A percentile compares a stretch with the other conserved stretches of the same genome.
Conservation (phyloP, 2,329 filamentous ascomycete species). For the Botryotinia convoluta region DNA sequence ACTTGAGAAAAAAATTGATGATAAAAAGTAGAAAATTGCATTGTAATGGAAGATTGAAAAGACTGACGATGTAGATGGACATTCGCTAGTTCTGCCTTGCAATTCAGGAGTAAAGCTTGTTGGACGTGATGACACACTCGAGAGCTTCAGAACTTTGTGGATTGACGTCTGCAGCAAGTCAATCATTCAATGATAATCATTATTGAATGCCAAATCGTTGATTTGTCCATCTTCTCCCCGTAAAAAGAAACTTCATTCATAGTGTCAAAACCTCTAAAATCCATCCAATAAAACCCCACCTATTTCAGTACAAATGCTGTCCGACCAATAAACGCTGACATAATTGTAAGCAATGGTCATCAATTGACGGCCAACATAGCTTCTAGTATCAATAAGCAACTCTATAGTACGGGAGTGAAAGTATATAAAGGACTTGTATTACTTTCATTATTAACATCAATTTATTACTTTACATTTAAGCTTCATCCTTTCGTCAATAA, state of each 20-base stretch:
- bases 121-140: background rate
- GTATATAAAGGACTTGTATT: slow-evolving; percentile 1
- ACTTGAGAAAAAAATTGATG: background rate
- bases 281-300: background rate
- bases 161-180: background rate
- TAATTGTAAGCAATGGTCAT: slow-evolving; percentile 8
- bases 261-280: background rate
- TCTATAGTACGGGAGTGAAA: background rate
- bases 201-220: background rate
- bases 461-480: background rate
- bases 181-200: background rate
- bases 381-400: background rate
- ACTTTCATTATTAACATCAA: background rate
- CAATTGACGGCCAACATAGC: background rate
- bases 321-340: background rate
- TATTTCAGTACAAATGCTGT: background rate
- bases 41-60: background rate
- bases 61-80: background rate
- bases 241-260: background rate
- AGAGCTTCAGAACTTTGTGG: background rate
- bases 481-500: background rate
- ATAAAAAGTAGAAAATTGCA: background rate
- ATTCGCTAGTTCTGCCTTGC: background rate
- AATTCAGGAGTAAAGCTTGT: background rate
- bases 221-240: background rate